Conservation (phyloP, 2,329 filamentous ascomycete genomes). For the Microsporum canis region DNA sequence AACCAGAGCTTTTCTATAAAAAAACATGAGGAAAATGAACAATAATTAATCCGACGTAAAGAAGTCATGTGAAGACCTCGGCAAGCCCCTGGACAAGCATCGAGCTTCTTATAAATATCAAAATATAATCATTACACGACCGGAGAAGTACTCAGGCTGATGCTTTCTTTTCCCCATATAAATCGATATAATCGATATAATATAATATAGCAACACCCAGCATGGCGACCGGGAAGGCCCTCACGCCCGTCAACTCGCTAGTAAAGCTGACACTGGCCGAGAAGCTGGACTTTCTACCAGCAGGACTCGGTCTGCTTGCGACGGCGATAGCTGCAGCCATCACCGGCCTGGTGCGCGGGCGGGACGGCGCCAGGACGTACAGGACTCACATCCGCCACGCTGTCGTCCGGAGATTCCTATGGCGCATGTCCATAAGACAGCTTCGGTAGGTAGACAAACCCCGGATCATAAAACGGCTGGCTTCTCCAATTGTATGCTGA, state of each 20-base stretch:
- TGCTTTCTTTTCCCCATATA: too few species aligned
- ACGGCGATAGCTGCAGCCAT: conserved; percentile 23
- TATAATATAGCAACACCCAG: conserved; percentile 21
- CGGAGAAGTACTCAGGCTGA: too few species aligned
- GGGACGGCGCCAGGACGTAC: conserved; percentile 26
- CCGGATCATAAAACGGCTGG: background rate
- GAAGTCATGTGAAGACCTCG: too few species aligned
- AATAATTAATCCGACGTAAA: too few species aligned
- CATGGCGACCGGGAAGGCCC: background rate
- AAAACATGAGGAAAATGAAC: background rate
- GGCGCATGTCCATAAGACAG: conserved; percentile 21
- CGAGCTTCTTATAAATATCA: too few species aligned
- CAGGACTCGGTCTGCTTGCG: conserved; percentile 19
- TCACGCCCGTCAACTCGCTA: conserved; percentile 12
- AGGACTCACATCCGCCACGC: conserved; percentile 26
- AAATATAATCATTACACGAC: too few species aligned
- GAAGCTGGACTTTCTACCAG: conserved; percentile 24
- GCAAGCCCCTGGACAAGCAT: too few species aligned
- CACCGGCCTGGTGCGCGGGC: conserved; percentile 30
- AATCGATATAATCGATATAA: too few species aligned
- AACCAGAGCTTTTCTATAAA: too few species aligned
- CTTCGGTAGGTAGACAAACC: conserved; percentile 21
- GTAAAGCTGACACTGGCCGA: conserved; percentile 25
- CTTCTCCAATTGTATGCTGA: background rate
- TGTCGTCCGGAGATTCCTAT: conserved; percentile 20